A percentile compares a stretch with the other conserved stretches of the same genome.
These are phyloP conservation scores for Cutaneotrichosporon mucoides DNA, from an alignment of 1,284 basidiomycete genomes.

Conservation along the genomic window DNA sequence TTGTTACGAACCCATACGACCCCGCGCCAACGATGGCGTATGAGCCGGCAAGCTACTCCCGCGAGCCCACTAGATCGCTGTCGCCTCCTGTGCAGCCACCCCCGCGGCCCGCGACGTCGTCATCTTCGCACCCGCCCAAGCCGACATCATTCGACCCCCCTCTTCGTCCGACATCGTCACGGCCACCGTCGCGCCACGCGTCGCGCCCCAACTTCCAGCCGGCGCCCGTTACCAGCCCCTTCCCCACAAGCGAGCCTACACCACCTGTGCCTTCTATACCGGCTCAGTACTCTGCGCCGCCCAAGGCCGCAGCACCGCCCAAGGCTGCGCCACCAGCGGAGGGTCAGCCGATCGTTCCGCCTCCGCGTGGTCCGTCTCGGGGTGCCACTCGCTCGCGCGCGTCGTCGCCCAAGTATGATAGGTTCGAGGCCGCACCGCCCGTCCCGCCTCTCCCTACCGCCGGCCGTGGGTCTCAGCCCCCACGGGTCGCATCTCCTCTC, in stretches of 20 bases:
- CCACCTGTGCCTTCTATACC: conserved; percentile 19
- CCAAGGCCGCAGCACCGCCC: not conserved
- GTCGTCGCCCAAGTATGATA: conserved; percentile 1
- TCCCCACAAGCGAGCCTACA: not conserved
- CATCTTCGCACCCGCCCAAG: conserved; percentile 13
- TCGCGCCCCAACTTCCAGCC: not conserved
- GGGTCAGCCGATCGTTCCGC: not conserved
- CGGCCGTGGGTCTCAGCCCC: not conserved
- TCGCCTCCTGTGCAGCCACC: conserved; percentile 7
- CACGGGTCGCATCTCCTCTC: not conserved
- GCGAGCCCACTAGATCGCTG: not conserved
- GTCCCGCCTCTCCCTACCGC: not conserved
- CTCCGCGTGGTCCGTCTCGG: conserved; percentile 1
- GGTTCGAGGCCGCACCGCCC: not conserved
- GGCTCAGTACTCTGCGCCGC: conserved; percentile 3
- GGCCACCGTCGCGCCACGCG: conserved; percentile 14
- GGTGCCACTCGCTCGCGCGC: not conserved
- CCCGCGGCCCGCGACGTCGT: conserved; percentile 10
- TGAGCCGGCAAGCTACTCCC: not conserved
- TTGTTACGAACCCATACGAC: not conserved
- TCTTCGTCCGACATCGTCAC: conserved; percentile 19
- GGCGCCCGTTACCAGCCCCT: conserved; percentile 6
- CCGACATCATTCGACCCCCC: conserved; percentile 31
- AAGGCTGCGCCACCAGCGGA: not conserved
- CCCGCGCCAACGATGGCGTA: not conserved